Conservation (phyloP, 2,329 filamentous ascomycete species). For the Alternaria gaisen region DNA sequence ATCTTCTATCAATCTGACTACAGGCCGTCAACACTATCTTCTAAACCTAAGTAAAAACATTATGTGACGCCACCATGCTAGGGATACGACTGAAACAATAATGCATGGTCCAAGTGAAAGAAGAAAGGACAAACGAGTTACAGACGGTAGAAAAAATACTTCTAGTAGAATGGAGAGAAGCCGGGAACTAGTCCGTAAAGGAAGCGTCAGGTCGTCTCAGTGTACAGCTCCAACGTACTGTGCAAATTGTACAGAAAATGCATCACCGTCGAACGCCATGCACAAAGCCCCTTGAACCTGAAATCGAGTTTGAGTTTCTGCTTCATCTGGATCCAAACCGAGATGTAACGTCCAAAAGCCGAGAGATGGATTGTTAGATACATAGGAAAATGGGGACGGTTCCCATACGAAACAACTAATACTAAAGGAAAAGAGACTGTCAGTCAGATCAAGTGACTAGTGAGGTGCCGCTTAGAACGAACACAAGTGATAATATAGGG, state of each 20-base stretch:
- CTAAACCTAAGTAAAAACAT: constrained; percentile 23
- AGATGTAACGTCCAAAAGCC: constrained; percentile 36
- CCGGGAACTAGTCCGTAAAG: constrained; percentile 14
- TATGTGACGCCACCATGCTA: constrained; percentile 20
- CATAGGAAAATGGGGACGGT: constrained; percentile 43
- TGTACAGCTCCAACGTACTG: constrained; percentile 38
- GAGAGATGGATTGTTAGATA: constrained; percentile 40
- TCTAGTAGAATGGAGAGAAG: constrained; percentile 11
- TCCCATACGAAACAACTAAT: constrained; percentile 22
- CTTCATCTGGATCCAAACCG: constrained; percentile 39
- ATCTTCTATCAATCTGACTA: constrained; percentile 33
- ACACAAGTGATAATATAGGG: constrained; percentile 10
- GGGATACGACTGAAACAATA: constrained; percentile 17
- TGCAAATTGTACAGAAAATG: constrained; percentile 28
- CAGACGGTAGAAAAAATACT: constrained; percentile 14
- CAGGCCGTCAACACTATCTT: constrained; percentile 20
- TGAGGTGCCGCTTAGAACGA: constrained; percentile 16
- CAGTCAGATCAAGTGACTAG: constrained; percentile 42
- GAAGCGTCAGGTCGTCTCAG: constrained; percentile 34
- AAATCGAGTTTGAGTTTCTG: constrained; percentile 26
- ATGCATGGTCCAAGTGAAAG: constrained; percentile 11
- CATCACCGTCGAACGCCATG: constrained; percentile 37
- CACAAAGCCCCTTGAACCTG: constrained; percentile 24
- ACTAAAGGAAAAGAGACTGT: constrained; percentile 44
- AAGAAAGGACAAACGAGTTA: constrained; percentile 16